Conservation (phyloP, 2,329 filamentous ascomycete genomes). For the Penicillium oxalicum region DNA sequence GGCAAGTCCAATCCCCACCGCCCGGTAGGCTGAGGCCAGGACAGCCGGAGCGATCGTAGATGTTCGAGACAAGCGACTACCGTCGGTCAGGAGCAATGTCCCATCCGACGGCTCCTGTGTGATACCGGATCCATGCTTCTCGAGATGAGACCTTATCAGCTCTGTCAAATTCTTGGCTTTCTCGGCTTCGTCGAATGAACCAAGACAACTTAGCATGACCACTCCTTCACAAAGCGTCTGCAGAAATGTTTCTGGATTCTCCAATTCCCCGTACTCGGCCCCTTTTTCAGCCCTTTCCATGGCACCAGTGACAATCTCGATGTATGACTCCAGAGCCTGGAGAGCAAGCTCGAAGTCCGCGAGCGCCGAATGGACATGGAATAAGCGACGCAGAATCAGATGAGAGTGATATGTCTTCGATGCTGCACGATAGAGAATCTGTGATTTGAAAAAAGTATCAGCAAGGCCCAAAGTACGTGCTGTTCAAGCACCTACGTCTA, state of each 20-base stretch:
- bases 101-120: slow-evolving; percentile 19
- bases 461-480: not conserved
- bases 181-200: slow-evolving; percentile 66
- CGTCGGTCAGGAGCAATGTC: slow-evolving; percentile 14
- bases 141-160: slow-evolving; percentile 69
- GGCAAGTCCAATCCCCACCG: slow-evolving; percentile 77
- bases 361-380: slow-evolving; percentile 77
- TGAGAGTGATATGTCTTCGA: slow-evolving; percentile 96
- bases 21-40: slow-evolving; percentile 69
- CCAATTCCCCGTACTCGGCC: slow-evolving; percentile 59
- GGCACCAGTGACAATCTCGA: slow-evolving; percentile 78
- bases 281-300: slow-evolving; percentile 76
- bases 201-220: slow-evolving; percentile 74
- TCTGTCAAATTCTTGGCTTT: slow-evolving; percentile 67
- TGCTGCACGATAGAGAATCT: slow-evolving; percentile 82
- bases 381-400: slow-evolving; percentile 75
- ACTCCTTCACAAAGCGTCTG: slow-evolving; percentile 76
- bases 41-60: slow-evolving; percentile 51
- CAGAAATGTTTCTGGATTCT: slow-evolving; percentile 70
- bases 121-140: slow-evolving; percentile 47
- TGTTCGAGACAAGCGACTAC: slow-evolving; percentile 12
- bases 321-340: slow-evolving; percentile 85
- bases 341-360: slow-evolving; percentile 90
- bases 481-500: slow-evolving; percentile 51
- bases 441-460: slow-evolving; percentile 11